Evolutionary conservation across 305 asterid genomes (phyloP).

Genomic region (Fraxinus albicans): DNA sequence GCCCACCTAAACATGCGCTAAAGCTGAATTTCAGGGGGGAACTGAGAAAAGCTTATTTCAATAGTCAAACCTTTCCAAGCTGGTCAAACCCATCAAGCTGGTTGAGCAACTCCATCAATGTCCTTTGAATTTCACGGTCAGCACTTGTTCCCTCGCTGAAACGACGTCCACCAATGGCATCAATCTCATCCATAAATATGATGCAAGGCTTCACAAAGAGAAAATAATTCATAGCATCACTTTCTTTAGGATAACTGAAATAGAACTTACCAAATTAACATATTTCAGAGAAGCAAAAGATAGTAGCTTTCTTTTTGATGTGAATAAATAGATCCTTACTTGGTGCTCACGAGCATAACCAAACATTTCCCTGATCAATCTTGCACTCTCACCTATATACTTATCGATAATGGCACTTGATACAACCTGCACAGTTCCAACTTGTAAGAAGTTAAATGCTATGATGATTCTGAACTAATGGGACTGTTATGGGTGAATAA

Average conservation of each 20-base stretch:
- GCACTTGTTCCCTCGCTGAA: slow-evolving; percentile 96
- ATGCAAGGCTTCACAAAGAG: slow-evolving; percentile 67
- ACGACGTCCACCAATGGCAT: slow-evolving; percentile 86
- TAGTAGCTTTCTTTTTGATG: not conserved
- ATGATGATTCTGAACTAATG: not conserved
- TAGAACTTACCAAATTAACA: slow-evolving; percentile 4
- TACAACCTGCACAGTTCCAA: slow-evolving; percentile 63
- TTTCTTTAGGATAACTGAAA: slow-evolving; percentile 1
- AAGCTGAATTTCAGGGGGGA: not conserved
- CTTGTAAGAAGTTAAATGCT: slow-evolving; percentile 21
- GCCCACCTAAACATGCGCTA: not conserved
- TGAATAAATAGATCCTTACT: slow-evolving; percentile 38
- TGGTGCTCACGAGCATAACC: slow-evolving; percentile 97
- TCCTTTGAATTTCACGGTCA: slow-evolving; percentile 90
- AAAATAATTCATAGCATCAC: slow-evolving; percentile 3
- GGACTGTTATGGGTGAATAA: not conserved
- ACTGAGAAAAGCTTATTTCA: not conserved
- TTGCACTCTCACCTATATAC: slow-evolving; percentile 96
- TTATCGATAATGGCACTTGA: slow-evolving; percentile 98
- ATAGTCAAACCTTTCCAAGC: slow-evolving; percentile 69
- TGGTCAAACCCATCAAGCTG: slow-evolving; percentile 95
- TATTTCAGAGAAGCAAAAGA: not conserved
- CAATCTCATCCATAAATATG: slow-evolving; percentile 79
- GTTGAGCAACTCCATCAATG: slow-evolving; percentile 87
- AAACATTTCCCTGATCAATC: slow-evolving; percentile 94